Base-by-base conservation (phyloP, 768 basidiomycete species). In the Neoboletus subvelutipes region DNA sequence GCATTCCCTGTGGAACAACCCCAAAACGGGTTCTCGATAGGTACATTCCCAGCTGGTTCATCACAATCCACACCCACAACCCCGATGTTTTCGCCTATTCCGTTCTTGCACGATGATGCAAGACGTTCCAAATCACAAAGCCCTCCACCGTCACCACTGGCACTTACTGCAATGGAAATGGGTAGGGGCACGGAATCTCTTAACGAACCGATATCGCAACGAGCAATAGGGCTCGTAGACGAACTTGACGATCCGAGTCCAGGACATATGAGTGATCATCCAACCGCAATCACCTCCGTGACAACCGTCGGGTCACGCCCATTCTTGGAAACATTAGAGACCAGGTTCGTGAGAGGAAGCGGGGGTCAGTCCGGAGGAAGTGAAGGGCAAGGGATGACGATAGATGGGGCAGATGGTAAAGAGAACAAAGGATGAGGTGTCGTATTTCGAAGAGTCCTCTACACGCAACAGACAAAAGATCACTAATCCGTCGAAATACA, bases 61-160 rank as follows among this genome's bases (percentile, higher is more conserved):
- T 75, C 78, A 13, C 79, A 81, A 54, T 83, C 84, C 29, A 78
- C 78, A 41, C 89, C 92, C 1, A 77, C 83, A 45, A 94, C 92
- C 12, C 92, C 92, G 4, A 76, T 94, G 51, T 94, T 93, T 73
- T 90, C 89, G 3, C 92, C 92, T 5, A 93, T 94, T 57, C 84
- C 92, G 7, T 94, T 94, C 79, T 75, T 92, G 26, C 91, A 93
- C 65, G 84, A 87, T 49, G 90, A 92, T 69, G 87, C 89, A 20
- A 82, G 91, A 54, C 82, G 88, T 52, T 90, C 89, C 39, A 85
- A 84, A 66, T 91, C 88, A 22, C 86, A 80, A 56, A 92, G 88
- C 64, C 90, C 89, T 17, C 88, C 88, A 26, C 86, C 88, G 28
- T 89, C 88, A 28, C 89, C 90, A 9, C 72, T 91, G 41, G 72